Base-by-base conservation (phyloP, 176 grass and related monocot genomes). In the Triticum turgidum region DNA sequence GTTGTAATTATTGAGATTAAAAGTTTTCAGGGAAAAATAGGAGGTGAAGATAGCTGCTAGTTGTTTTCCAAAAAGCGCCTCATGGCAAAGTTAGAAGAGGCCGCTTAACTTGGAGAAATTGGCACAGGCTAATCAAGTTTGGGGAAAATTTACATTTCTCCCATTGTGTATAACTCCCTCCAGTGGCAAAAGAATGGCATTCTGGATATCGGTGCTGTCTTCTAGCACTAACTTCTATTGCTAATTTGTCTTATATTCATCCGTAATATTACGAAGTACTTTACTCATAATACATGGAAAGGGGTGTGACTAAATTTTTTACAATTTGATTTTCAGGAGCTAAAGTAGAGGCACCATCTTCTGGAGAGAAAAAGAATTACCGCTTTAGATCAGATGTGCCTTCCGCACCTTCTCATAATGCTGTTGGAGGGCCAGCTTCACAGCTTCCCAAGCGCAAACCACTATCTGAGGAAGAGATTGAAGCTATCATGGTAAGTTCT, bases 341-440 rank as follows among this genome's bases (percentile, higher is more conserved):
- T 68, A 86, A 87, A 58, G 71, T 82, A 54, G 84, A 92, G 65
- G 41, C 79, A 87, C 80, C 90, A 77, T 14, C 87, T 86, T 59
- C 86, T 82, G 86, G 91, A 54, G 87, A 62, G 35, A 54, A 79
- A 67, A 88, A 91, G 27, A 99, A 90, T 84, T 99, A 96, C 73
- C 88, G 97, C 62, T 99, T 96, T 81, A 94, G 33, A 80, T 99
- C 97, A 82, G 89, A 96, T 88, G 97, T 96, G 47, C 94, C 97
- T 29, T 86, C 94, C 8, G 89, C 97, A 68, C 97, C 94, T 65
- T 94, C 90, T 80, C 88, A 96, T 81, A 93, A 63, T 77, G 97
- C 94, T 25, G 81, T 96, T 90, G 97, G 97, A 68, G 97, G 97
- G 80, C 81, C 90, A 76, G 94, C 97, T 90, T 99, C 94, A 39